These are phyloP conservation scores for Periconia sp. DNA, from an alignment of 2,329 filamentous ascomycete species.

Conservation along the genomic window DNA sequence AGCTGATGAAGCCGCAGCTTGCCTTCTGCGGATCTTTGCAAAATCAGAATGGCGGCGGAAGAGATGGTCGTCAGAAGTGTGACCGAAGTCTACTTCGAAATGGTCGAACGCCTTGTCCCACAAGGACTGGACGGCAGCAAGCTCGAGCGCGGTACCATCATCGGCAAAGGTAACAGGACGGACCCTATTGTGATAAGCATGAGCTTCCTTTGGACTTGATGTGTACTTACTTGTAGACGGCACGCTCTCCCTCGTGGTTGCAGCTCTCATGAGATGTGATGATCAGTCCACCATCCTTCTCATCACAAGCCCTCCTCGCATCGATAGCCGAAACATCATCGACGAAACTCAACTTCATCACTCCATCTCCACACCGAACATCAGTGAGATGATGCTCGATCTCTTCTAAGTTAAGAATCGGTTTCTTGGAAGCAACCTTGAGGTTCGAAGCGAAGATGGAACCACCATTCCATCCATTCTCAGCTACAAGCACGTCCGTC, in stretches of 20 bases:
- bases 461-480: constrained; percentile 29
- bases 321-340: constrained; percentile 30
- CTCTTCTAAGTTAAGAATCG: constrained; percentile 44
- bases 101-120: constrained; percentile 39
- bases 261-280: constrained; percentile 46
- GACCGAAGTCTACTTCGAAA: constrained; percentile 39
- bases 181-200: constrained; percentile 22
- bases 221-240: constrained; percentile 38
- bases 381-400: constrained; percentile 41
- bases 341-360: constrained; percentile 38
- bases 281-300: constrained; percentile 32
- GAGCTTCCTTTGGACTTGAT: background rate
- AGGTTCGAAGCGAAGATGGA: constrained; percentile 44
- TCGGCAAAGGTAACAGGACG: constrained; percentile 25
- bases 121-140: constrained; percentile 27
- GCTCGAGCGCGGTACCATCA: constrained; percentile 32
- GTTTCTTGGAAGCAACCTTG: constrained; percentile 36
- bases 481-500: constrained; percentile 15
- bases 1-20: constrained; percentile 6
- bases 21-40: constrained; percentile 23
- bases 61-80: constrained; percentile 36
- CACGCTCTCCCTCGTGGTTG: constrained; percentile 43
- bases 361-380: constrained; percentile 32
- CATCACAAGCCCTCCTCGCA: constrained; percentile 30
- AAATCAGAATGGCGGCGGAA: constrained; percentile 38